A percentile compares a stretch with the other conserved stretches of the same genome.
Evolutionary conservation across 192 early-diverging fungal genomes (phyloP).

Genomic region (Podila horticola): DNA sequence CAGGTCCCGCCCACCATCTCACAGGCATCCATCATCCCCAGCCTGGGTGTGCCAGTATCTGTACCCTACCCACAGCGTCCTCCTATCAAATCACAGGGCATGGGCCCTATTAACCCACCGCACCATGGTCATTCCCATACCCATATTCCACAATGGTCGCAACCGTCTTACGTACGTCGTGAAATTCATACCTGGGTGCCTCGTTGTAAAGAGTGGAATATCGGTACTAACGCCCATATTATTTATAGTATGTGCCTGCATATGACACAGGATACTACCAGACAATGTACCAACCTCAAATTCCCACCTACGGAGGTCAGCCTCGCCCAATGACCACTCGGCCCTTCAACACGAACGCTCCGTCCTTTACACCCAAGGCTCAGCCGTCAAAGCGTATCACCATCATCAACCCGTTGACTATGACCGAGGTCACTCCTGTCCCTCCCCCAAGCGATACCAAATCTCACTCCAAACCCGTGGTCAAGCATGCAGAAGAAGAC

Average conservation of each 20-base stretch:
- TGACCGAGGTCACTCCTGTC: conserved; percentile 62
- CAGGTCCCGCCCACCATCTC: conserved; percentile 22
- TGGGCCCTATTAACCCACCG: not conserved
- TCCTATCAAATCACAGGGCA: not conserved
- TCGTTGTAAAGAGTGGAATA: no score
- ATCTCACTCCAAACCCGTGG: not conserved
- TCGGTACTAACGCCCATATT: not conserved
- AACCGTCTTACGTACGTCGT: not conserved
- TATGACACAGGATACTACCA: conserved; percentile 13
- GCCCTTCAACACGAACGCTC: conserved; percentile 7
- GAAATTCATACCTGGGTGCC: no score
- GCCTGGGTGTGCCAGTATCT: conserved; percentile 17
- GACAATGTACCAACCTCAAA: conserved; percentile 37
- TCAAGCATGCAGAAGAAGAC: not conserved
- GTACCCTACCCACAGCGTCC: conserved; percentile 10
- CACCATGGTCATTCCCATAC: not conserved
- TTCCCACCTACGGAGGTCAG: conserved; percentile 19
- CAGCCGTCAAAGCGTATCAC: conserved; percentile 63
- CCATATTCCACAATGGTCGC: not conserved
- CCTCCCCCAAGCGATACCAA: not conserved
- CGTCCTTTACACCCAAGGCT: conserved; percentile 9
- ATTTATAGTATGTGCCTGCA: not conserved
- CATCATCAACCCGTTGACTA: conserved; percentile 78
- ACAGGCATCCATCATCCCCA: conserved; percentile 19
- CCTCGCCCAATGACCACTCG: conserved; percentile 27